Evolutionary conservation across 768 basidiomycete species (phyloP), one percentile per base, ranked within the genome.

Genomic region (Leccinum rimulosum): DNA sequence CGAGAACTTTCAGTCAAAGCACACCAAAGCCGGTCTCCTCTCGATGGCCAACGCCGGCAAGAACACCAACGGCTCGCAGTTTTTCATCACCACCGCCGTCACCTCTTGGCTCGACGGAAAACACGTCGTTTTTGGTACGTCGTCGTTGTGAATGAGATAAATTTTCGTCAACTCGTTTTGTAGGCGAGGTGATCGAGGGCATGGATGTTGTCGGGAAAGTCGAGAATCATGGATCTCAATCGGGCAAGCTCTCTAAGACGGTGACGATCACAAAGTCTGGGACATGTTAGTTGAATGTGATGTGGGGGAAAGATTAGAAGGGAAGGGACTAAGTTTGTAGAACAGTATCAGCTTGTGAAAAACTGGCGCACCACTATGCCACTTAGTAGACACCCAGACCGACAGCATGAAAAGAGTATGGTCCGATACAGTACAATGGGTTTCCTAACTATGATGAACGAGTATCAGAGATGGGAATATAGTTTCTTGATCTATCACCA

Each of bases 41-140:
- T 88, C 86, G 55, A 89, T 89, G 86, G 91, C 91, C 19, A 93
- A 94, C 70, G 84, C 86, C 8, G 88, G 86, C 47, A 77, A 76
- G 71, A 86, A 92, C 77, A 94, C 93, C 63, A 94, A 94, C 70
- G 93, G 89, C 19, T 89, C 83, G 14, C 88, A 92, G 74, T 94
- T 95, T 83, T 94, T 96, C 81, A 87, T 95, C 77, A 92, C 89
- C 64, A 94, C 92, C 33, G 86, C 86, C 57, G 75, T 78, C 33
- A 90, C 89, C 3, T 75, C 78, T 38, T 93, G 90, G 91, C 84
- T 95, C 59, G 90, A 95, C 70, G 88, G 87, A 58, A 82, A 80
- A 57, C 88, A 93, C 74, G 89, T 93, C 74, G 93, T 95, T 51
- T 95, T 96, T 68, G 94, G 93, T 85, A 66, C 50, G 70, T 48